Conservation (phyloP, 2,329 filamentous ascomycete genomes). For the Fusarium hainanense region DNA sequence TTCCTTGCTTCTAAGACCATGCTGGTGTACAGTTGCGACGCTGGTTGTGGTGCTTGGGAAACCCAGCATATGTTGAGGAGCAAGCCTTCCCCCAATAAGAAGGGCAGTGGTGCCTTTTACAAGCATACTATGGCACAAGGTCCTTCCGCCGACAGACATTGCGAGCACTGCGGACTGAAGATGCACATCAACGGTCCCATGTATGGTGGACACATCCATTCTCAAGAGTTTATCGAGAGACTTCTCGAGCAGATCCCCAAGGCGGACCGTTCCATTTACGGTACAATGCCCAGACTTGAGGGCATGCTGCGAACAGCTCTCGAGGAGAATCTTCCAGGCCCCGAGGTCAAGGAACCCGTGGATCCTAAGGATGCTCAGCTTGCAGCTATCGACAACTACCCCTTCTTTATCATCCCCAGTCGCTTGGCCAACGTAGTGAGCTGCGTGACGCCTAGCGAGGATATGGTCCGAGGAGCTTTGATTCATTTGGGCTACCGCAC, state of each 20-base stretch:
- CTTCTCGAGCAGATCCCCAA: conserved; percentile 79
- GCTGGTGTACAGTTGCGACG: conserved; percentile 90
- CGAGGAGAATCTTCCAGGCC: conserved; percentile 70
- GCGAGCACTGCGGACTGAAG: conserved; percentile 85
- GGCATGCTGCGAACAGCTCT: conserved; percentile 92
- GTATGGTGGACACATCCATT: conserved; percentile 92
- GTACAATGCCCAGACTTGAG: conserved; percentile 82
- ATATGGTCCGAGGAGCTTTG: conserved; percentile 83
- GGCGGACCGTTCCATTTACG: conserved; percentile 76
- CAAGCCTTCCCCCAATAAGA: conserved; percentile 74
- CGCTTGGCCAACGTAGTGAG: conserved; percentile 80
- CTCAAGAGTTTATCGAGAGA: conserved; percentile 80
- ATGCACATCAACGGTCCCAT: conserved; percentile 93
- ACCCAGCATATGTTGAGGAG: conserved; percentile 82
- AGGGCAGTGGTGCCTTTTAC: conserved; percentile 74
- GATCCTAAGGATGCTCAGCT: conserved; percentile 61
- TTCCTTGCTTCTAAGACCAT: conserved; percentile 92
- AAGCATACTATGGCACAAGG: conserved; percentile 82
- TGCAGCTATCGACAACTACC: conserved; percentile 76
- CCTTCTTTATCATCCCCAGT: conserved; percentile 88
- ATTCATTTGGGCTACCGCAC: conserved; percentile 82
- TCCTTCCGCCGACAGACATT: conserved; percentile 73
- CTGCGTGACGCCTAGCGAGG: conserved; percentile 81
- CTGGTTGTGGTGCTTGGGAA: conserved; percentile 90
- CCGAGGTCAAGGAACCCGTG: conserved; percentile 52